Evolutionary conservation across 768 basidiomycete genomes (phyloP).

Genomic region (button mushroom (Agaricus bisporus)): DNA sequence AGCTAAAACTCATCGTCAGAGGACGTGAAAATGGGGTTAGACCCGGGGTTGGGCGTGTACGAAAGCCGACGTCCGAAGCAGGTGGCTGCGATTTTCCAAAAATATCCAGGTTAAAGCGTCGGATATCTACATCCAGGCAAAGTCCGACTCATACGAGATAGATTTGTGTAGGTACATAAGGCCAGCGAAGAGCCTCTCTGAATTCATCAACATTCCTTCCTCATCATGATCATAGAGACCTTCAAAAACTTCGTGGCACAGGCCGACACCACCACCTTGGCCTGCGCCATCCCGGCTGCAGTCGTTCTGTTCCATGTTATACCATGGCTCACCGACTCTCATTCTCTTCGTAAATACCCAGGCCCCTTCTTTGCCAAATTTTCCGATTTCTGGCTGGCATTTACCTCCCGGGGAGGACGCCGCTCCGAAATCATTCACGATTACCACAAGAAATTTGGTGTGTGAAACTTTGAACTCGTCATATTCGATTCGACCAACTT

Average conservation of each 20-base stretch:
- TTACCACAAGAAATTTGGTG: conserved; percentile 70
- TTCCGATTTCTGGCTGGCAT: conserved; percentile 69
- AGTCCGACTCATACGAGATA: neutral
- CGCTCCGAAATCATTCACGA: conserved; percentile 71
- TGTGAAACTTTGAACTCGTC: conserved; percentile 9
- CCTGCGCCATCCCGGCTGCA: conserved; percentile 16
- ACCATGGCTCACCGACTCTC: conserved; percentile 52
- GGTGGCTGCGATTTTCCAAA: no score
- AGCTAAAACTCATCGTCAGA: no score
- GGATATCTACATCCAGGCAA: no score
- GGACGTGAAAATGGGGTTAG: no score
- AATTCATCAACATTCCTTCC: neutral
- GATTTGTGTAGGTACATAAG: conserved; percentile 2
- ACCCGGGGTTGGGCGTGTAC: no score
- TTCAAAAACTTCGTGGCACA: neutral
- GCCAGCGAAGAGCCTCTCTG: neutral
- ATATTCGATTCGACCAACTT: neutral
- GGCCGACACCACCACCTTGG: neutral
- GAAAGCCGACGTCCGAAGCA: no score
- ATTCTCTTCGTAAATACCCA: conserved; percentile 53
- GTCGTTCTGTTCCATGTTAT: conserved; percentile 33
- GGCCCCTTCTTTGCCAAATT: conserved; percentile 70
- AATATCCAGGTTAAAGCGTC: no score
- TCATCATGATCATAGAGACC: neutral
- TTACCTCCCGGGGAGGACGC: conserved; percentile 54